Percentiles rank a stretch among this genome's conserved stretches.
Conservation (phyloP, 2,329 filamentous ascomycete genomes). For the Exophiala aquamarina region DNA sequence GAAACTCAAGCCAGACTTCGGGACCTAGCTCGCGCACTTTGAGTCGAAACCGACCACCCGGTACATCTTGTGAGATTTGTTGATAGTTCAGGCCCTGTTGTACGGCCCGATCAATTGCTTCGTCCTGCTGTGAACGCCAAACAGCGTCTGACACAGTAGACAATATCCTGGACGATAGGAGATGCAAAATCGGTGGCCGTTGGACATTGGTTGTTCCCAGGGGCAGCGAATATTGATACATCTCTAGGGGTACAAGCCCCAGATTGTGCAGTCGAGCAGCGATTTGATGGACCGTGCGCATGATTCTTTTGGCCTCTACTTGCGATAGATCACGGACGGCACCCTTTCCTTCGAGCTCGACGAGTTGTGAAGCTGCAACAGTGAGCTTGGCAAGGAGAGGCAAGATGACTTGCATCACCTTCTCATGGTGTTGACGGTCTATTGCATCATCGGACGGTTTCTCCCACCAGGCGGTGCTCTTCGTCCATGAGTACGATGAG, state of each 20-base stretch:
- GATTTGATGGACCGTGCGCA: constrained; percentile 45
- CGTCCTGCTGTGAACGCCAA: constrained; percentile 43
- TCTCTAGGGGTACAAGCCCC: constrained; percentile 41
- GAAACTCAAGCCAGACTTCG: constrained; percentile 51
- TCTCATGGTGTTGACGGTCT: constrained; percentile 1
- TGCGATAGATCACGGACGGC: too few species aligned
- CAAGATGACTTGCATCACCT: constrained; percentile 15
- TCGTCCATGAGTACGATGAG: not conserved
- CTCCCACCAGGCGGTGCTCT: too few species aligned
- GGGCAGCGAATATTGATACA: constrained; percentile 41
- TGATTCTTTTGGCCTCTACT: constrained; percentile 39
- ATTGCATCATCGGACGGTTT: not conserved
- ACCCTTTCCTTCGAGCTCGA: constrained; percentile 27
- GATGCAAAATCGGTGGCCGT: constrained; percentile 44
- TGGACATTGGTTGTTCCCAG: constrained; percentile 33
- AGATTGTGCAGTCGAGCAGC: constrained; percentile 48
- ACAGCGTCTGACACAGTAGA: constrained; percentile 47
- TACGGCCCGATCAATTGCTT: constrained; percentile 37
- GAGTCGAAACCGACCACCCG: constrained; percentile 41
- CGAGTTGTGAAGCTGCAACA: constrained; percentile 36
- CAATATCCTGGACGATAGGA: constrained; percentile 47
- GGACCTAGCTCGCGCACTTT: constrained; percentile 45
- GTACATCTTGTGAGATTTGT: constrained; percentile 33
- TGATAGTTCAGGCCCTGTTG: constrained; percentile 31
- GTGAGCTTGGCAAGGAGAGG: constrained; percentile 34